Conservation (phyloP, 2,329 filamentous ascomycete genomes). For the Fusarium falciforme region DNA sequence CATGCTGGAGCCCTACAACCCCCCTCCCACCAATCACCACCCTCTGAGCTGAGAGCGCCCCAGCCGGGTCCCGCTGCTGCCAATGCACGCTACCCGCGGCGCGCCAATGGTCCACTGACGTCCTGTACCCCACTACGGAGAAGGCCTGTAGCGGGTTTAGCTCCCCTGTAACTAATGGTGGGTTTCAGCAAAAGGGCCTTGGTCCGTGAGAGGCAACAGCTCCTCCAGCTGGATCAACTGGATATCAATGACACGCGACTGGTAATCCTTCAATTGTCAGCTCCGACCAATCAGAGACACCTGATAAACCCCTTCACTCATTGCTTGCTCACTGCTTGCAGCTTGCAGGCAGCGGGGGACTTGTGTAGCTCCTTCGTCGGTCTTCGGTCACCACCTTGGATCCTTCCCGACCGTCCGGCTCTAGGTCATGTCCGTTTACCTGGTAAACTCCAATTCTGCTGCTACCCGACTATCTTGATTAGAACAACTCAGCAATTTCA, state of each 20-base stretch:
- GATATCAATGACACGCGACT: neutral
- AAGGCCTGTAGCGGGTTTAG: slow-evolving; percentile 3
- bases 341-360: neutral
- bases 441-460: neutral
- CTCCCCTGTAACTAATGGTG: neutral
- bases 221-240: neutral
- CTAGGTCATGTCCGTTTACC: neutral
- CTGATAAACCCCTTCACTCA: neutral
- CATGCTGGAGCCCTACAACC: neutral
- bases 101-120: neutral
- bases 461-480: neutral
- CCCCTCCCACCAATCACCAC: neutral
- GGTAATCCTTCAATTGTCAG: neutral
- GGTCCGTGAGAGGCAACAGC: neutral
- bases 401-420: neutral
- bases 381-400: neutral
- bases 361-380: neutral
- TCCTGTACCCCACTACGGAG: slow-evolving; percentile 26
- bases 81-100: slow-evolving; percentile 27
- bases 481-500: neutral
- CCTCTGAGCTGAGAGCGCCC: neutral
- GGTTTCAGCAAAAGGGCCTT: neutral
- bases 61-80: slow-evolving; percentile 10
- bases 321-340: neutral
- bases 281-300: neutral